These are phyloP conservation scores for Microbotryum scabiosae DNA, from an alignment of 1,284 basidiomycete species.

Conservation along the genomic window DNA sequence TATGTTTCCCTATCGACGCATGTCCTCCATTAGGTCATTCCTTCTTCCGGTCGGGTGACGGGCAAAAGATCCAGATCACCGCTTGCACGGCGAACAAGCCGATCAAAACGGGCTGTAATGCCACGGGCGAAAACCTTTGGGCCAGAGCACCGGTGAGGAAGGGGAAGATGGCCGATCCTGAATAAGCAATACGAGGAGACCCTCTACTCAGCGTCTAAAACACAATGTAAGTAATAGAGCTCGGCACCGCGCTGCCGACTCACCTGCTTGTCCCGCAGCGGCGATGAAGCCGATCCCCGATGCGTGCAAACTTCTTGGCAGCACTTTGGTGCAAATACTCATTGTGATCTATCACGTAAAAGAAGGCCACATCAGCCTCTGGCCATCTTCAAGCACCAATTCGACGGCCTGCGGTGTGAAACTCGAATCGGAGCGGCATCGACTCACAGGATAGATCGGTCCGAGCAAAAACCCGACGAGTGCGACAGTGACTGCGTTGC, in stretches of 20 bases:
- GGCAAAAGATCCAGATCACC: slow-evolving; percentile 5
- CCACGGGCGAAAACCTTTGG: slow-evolving; percentile 6
- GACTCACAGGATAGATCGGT: background rate
- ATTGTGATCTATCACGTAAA: slow-evolving; percentile 3
- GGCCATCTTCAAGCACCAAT: no score
- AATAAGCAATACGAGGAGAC: no score
- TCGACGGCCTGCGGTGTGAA: no score
- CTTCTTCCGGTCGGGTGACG: slow-evolving; percentile 3
- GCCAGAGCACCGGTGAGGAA: slow-evolving; percentile 26
- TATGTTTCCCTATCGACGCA: no score
- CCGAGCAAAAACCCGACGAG: slow-evolving; percentile 1
- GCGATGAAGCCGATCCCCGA: slow-evolving; percentile 19
- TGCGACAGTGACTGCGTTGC: slow-evolving; percentile 13
- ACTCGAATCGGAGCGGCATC: no score
- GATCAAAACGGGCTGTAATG: slow-evolving; percentile 23
- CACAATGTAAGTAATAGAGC: no score
- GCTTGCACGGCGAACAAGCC: slow-evolving; percentile 23
- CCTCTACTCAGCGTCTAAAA: no score
- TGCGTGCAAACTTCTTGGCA: slow-evolving; percentile 8
- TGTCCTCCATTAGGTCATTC: slow-evolving; percentile 1
- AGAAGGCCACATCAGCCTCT: background rate
- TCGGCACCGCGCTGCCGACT: no score
- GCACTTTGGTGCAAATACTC: slow-evolving; percentile 8
- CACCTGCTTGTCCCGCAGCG: slow-evolving; percentile 11
- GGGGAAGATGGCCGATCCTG: slow-evolving; percentile 20